Base-by-base conservation (phyloP, 129 eudicot species). In the Helichrysum umbraculigerum region DNA sequence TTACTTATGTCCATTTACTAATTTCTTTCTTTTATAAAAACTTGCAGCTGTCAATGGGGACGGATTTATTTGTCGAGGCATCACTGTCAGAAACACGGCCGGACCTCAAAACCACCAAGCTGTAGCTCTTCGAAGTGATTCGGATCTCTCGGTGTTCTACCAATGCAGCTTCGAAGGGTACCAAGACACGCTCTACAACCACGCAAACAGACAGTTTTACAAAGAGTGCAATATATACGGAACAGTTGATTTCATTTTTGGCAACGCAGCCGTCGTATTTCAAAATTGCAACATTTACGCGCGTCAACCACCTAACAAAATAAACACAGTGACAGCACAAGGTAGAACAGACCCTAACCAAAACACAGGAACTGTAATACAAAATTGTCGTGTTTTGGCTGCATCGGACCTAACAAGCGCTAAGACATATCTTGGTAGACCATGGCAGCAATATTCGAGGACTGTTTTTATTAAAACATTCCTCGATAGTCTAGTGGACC, bases 111-210 rank as follows among this genome's bases (percentile, higher is more conserved):
- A 84, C 70, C 87, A 87, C 75, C 88, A 87, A 51, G 91, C 91
- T 0, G 88, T 87, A 54, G 89, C 92, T 0, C 82, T 87, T 1
- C 87, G 87, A 4, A 85, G 87, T 15, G 85, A 85, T 5, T 82
- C 92, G 0, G 89, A 87, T 70, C 89, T 85, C 60, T 87, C 92
- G 8, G 89, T 87, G 1, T 84, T 87, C 83, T 87, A 87, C 83
- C 84, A 84, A 42, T 87, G 88, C 71, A 81, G 86, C 73, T 87
- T 87, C 7, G 88, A 87, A 73, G 91, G 91, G 3, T 87, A 84
- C 65, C 88, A 87, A 74, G 91, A 84, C 85, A 87, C 91, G 8
- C 88, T 87, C 60, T 84, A 87, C 22, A 86, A 74, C 30, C 82
- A 78, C 60, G 79, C 88, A 0, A 47, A 84, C 0, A 15, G 91